Evolutionary conservation across 1,139 yeast species (phyloP).

Genomic region (Zygosaccharomyces pseudobailii): DNA sequence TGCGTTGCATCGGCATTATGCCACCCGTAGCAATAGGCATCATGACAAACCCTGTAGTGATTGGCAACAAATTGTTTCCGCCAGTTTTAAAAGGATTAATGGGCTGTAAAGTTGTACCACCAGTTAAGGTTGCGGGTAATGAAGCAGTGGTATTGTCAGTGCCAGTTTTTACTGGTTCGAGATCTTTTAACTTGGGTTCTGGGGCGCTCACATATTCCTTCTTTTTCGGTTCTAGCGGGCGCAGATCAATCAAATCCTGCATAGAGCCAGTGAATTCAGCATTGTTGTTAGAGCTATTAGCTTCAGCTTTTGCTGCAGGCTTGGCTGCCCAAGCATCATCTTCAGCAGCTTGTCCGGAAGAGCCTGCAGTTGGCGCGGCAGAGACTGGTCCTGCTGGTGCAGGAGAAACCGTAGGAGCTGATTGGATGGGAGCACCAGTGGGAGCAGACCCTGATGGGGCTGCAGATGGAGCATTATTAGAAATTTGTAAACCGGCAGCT

Average conservation of each 20-base stretch:
- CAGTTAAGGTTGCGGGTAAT: constrained; percentile 28
- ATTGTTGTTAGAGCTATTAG: constrained; percentile 21
- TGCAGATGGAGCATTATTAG: constrained; percentile 11
- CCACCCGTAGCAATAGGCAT: constrained; percentile 42
- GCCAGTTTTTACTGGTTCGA: constrained; percentile 55
- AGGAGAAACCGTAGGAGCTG: no score
- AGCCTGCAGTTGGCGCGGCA: constrained; percentile 8
- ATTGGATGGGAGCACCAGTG: constrained; percentile 2
- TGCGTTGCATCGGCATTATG: constrained; percentile 46
- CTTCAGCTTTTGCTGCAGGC: constrained; percentile 58
- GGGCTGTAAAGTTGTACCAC: constrained; percentile 43
- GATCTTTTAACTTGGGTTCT: constrained; percentile 31
- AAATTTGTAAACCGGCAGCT: not conserved
- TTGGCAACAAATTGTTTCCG: constrained; percentile 41
- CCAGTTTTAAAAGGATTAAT: constrained; percentile 49
- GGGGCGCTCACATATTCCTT: constrained; percentile 31
- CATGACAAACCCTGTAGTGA: constrained; percentile 39
- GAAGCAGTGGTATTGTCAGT: constrained; percentile 24
- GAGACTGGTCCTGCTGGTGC: not conserved
- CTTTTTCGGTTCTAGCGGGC: constrained; percentile 53
- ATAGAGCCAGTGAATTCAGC: constrained; percentile 75
- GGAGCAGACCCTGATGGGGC: constrained; percentile 15
- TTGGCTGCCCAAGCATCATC: constrained; percentile 93
- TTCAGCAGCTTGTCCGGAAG: constrained; percentile 35
- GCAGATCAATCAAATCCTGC: constrained; percentile 75